Evolutionary conservation across 2,329 filamentous ascomycete genomes (phyloP).

Genomic region (Verruconis gallopava): DNA sequence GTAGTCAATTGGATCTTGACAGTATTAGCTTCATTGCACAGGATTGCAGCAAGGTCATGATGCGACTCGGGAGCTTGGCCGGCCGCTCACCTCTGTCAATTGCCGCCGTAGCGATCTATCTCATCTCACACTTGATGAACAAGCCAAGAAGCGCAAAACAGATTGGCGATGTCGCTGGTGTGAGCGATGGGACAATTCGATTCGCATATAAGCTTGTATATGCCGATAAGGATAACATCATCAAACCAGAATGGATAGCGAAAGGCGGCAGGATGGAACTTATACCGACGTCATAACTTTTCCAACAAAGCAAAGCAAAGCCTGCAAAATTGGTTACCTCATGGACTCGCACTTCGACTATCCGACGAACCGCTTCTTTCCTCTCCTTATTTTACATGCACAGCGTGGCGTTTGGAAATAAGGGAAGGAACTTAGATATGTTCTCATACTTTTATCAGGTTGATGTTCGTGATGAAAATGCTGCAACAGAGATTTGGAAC

Average conservation of each 20-base stretch:
- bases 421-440: too few species aligned
- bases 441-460: too few species aligned
- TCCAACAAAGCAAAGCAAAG: too few species aligned
- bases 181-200: constrained; percentile 94
- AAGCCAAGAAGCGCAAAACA: constrained; percentile 70
- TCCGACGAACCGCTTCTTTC: too few species aligned
- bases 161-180: constrained; percentile 71
- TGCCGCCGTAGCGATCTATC: constrained; percentile 91
- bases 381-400: too few species aligned
- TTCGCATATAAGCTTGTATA: constrained; percentile 88
- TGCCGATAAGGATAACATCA: constrained; percentile 56
- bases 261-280: constrained; percentile 52
- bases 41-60: constrained; percentile 65
- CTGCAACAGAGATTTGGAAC: too few species aligned
- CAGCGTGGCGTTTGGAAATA: too few species aligned
- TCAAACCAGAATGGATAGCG: constrained; percentile 62
- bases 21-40: constrained; percentile 69
- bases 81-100: constrained; percentile 90
- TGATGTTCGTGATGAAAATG: too few species aligned
- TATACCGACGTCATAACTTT: constrained; percentile 1
- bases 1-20: constrained; percentile 35
- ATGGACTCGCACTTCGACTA: too few species aligned
- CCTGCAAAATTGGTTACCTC: too few species aligned
- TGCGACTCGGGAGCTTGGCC: constrained; percentile 65
- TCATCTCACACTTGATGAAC: constrained; percentile 78